phyloP scores from a whole-genome alignment of 495 filamentous ascomycete species.

The Penicillium paxilli region DNA sequence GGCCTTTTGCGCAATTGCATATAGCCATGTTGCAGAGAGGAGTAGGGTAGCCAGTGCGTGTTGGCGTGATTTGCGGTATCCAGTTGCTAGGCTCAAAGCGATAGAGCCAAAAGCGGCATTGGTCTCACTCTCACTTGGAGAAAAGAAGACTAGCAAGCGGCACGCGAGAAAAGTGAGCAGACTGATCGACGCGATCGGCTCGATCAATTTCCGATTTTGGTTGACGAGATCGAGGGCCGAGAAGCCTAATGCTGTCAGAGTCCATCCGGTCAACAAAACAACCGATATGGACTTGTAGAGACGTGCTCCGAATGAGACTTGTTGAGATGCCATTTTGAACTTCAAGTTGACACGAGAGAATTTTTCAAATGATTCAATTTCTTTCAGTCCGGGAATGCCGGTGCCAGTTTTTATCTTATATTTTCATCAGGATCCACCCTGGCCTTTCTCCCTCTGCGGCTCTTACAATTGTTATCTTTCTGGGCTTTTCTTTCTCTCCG shows the following conservation, averaged over 20 bases:
- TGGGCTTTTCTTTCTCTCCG: not conserved
- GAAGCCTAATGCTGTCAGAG: constrained; percentile 20
- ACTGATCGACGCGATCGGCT: constrained; percentile 17
- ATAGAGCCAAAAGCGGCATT: not conserved
- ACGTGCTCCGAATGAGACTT: not conserved
- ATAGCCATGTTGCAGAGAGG: constrained; percentile 15
- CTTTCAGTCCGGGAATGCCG: not conserved
- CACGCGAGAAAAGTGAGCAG: constrained; percentile 20
- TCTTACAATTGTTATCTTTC: not conserved
- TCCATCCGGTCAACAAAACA: constrained; percentile 7
- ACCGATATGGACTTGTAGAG: not conserved
- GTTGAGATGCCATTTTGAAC: not conserved
- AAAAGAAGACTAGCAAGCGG: constrained; percentile 5
- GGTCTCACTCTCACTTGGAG: not conserved
- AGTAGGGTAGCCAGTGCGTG: constrained; percentile 9
- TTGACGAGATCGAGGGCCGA: constrained; percentile 17
- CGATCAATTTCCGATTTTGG: constrained; percentile 6
- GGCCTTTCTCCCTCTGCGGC: not conserved
- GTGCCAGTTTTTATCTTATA: not conserved
- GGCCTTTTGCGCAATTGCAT: constrained; percentile 12
- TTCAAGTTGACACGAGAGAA: not conserved
- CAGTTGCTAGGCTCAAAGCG: constrained; percentile 8
- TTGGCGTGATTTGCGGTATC: constrained; percentile 7
- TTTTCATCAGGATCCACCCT: not conserved
- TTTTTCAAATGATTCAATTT: not conserved